Base-by-base conservation (phyloP, 2,329 filamentous ascomycete genomes). In the Neobulgaria alba region DNA sequence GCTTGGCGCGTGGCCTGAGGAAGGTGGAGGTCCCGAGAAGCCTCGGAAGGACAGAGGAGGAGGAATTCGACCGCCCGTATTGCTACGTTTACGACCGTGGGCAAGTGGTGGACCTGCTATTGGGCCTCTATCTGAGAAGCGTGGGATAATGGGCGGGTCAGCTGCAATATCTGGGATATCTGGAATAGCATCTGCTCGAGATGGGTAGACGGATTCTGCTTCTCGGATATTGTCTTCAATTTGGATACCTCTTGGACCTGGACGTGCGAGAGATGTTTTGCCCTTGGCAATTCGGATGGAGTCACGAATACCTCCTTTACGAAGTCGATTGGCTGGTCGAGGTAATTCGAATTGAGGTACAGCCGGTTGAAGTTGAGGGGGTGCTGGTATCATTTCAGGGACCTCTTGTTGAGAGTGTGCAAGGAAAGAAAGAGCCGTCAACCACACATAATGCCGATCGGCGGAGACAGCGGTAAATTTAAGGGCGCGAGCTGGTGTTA, bases 381-480 rank as follows among this genome's bases (percentile, higher is more conserved):
- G 17, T 18, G 33, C 17, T 16, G 38, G 35, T 3, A 81, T 67
- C 12, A 88, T 76, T 38, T 92, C 85, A 2, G 86, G 85, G 4
- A 90, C 73, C 1, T 82, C 80, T 55, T 90, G 82, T 12, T 82
- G 78, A 1, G 89, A 94, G 59, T 95, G 88, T 10, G 90, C 89
- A 21, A 98, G 71, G 74, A 96, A 98, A 0, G 89, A 95, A 15
- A 98, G 69, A 1, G 92, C 87, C 15, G 87, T 95, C 43, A 98
- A 68, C 92, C 92, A 98, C 36, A 95, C 67, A 57, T 93, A 94
- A 62, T 98, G 92, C 12, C 92, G 79, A 51, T 96, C 92, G 23
- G 81, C 69, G 16, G 79, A 82, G 12, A 74, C 69, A 0, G 92
- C 86, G 0, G 92, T 98, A 61, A 98, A 96, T 60, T 98, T 98